Evolutionary conservation across 2,329 filamentous ascomycete species (phyloP).

Genomic region (Zymoseptoria crescenta): DNA sequence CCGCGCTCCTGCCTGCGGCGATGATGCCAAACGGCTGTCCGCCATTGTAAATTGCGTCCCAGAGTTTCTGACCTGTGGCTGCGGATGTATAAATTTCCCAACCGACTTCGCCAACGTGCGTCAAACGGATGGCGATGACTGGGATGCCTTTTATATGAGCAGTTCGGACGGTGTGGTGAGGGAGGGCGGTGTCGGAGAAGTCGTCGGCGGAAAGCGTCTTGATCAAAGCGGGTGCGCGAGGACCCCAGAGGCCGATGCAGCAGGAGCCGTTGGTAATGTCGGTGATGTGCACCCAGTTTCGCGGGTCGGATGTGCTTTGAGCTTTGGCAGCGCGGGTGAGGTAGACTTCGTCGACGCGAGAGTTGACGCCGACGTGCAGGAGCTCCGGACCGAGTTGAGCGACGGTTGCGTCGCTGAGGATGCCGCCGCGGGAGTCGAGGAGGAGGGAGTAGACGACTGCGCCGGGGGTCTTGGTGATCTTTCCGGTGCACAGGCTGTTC

Average conservation of each 20-base stretch:
- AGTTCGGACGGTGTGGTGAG: constrained; percentile 45
- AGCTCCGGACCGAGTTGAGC: constrained; percentile 43
- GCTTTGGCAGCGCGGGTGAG: constrained; percentile 46
- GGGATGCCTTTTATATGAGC: constrained; percentile 49
- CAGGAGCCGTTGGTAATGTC: constrained; percentile 55
- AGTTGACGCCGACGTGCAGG: constrained; percentile 52
- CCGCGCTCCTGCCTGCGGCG: constrained; percentile 51
- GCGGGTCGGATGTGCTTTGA: constrained; percentile 37
- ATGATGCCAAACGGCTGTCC: constrained; percentile 50
- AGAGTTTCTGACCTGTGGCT: constrained; percentile 50
- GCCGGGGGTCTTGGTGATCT: constrained; percentile 43
- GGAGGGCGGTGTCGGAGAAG: constrained; percentile 39
- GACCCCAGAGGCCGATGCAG: constrained; percentile 57
- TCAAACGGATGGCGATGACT: constrained; percentile 48
- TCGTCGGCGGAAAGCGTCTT: constrained; percentile 39
- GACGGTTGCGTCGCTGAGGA: constrained; percentile 52
- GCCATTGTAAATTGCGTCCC: constrained; percentile 51
- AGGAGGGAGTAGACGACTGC: constrained; percentile 51
- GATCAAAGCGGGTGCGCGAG: constrained; percentile 47
- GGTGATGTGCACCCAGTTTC: constrained; percentile 44
- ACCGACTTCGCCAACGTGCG: constrained; percentile 54
- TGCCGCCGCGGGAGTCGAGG: constrained; percentile 46
- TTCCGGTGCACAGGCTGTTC: constrained; percentile 45
- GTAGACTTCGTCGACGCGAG: constrained; percentile 48
- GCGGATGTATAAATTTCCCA: constrained; percentile 57